Evolutionary conservation across 805 yeast genomes (phyloP).

Genomic region (Millerago galiae): DNA sequence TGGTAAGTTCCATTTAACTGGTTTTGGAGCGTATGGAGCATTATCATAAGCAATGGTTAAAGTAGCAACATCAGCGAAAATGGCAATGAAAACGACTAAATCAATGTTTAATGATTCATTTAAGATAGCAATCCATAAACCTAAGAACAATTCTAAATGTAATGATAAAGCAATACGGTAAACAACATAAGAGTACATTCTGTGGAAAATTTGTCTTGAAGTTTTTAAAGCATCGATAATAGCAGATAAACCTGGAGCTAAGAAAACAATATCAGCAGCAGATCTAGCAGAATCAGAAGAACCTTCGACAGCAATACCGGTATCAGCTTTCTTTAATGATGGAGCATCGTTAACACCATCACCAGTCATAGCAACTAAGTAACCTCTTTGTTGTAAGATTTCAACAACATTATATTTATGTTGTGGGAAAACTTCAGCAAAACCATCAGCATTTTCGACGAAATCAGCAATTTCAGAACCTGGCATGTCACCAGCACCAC

Average conservation of each 20-base stretch:
- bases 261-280: conserved; percentile 94
- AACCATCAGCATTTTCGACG: conserved; percentile 97
- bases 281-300: conserved; percentile 96
- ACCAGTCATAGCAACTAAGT: conserved; percentile 98
- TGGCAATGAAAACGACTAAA: conserved; percentile 92
- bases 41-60: conserved; percentile 96
- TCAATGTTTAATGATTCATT: conserved; percentile 82
- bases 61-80: conserved; percentile 96
- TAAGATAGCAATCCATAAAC: conserved; percentile 94
- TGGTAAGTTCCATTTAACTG: conserved; percentile 96
- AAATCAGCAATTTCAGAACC: conserved; percentile 97
- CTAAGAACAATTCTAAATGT: conserved; percentile 91
- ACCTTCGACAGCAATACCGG: conserved; percentile 98
- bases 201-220: conserved; percentile 96
- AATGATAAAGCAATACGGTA: conserved; percentile 95
- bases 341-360: conserved; percentile 99
- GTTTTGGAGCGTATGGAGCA: conserved; percentile 89
- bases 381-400: conserved; percentile 91
- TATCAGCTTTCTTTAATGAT: conserved; percentile 90
- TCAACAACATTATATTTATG: conserved; percentile 95
- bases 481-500: conserved; percentile 89
- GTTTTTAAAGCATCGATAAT: conserved; percentile 93
- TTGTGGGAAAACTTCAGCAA: conserved; percentile 98
- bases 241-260: conserved; percentile 93
- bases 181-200: conserved; percentile 97